A percentile compares a stretch with the other conserved stretches of the same genome.
Evolutionary conservation across 2,329 filamentous ascomycete species (phyloP).

Genomic region (Alternaria solani): DNA sequence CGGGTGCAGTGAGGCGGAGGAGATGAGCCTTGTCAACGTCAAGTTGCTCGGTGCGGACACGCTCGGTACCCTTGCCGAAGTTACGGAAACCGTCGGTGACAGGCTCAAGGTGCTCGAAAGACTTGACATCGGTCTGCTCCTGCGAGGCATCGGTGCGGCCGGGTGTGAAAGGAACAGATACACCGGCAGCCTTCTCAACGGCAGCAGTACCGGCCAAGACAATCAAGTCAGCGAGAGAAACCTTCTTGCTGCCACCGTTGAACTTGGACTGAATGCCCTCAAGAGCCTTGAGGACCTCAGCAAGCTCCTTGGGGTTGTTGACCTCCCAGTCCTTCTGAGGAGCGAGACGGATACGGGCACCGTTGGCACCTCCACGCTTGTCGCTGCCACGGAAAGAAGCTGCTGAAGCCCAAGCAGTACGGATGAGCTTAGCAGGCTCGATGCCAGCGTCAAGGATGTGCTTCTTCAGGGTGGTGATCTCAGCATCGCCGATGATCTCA

Average conservation of each 20-base stretch:
- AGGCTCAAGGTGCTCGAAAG: conserved; percentile 73
- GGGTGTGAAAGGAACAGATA: conserved; percentile 74
- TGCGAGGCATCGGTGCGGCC: conserved; percentile 76
- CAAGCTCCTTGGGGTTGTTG: conserved; percentile 75
- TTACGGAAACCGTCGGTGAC: conserved; percentile 80
- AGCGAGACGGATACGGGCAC: conserved; percentile 76
- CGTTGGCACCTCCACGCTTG: conserved; percentile 85
- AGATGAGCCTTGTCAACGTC: conserved; percentile 76
- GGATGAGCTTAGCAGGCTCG: conserved; percentile 67
- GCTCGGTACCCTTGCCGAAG: conserved; percentile 70
- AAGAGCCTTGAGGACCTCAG: conserved; percentile 67
- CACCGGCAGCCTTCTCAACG: conserved; percentile 73
- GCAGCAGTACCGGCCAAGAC: conserved; percentile 76
- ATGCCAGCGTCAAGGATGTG: conserved; percentile 71
- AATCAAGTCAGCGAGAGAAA: conserved; percentile 81
- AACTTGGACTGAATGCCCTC: conserved; percentile 73
- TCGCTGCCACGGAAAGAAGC: conserved; percentile 64
- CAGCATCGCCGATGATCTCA: conserved; percentile 67
- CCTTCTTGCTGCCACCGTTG: conserved; percentile 72
- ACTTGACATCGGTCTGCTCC: conserved; percentile 73
- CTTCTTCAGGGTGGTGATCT: conserved; percentile 72
- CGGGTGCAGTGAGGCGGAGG: conserved; percentile 73
- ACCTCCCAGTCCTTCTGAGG: conserved; percentile 76
- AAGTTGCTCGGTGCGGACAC: conserved; percentile 72
- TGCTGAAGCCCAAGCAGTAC: conserved; percentile 51